These are phyloP conservation scores for Chlamydomonas sphaeroides DNA, from an alignment of 139 green algal genomes.

Conservation along the genomic window DNA sequence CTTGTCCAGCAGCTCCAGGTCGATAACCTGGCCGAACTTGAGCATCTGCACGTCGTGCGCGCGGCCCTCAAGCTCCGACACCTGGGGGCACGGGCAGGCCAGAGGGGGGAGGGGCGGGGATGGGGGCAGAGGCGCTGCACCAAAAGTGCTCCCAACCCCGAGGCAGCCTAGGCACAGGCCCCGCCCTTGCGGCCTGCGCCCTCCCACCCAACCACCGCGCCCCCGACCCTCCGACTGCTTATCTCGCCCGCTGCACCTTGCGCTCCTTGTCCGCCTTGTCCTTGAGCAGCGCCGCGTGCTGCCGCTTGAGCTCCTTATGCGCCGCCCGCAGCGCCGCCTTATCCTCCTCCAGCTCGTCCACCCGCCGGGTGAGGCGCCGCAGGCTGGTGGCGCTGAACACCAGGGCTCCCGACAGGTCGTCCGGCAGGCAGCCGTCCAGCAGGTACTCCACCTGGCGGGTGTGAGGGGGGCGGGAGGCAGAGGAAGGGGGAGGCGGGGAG, in stretches of 20 bases:
- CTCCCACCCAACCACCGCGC: not conserved
- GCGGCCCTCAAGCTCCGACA: slow-evolving; percentile 71
- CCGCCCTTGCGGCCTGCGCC: not conserved
- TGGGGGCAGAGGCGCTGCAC: too few relatives aligned
- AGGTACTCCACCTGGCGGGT: slow-evolving; percentile 70
- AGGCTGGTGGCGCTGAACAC: slow-evolving; percentile 77
- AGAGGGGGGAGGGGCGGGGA: too few relatives aligned
- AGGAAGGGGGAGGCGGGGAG: too few relatives aligned
- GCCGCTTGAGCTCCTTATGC: slow-evolving; percentile 70
- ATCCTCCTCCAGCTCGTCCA: slow-evolving; percentile 75
- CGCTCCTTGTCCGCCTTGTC: slow-evolving; percentile 73
- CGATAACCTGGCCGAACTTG: slow-evolving; percentile 82
- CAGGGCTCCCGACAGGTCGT: slow-evolving; percentile 67
- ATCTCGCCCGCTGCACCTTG: slow-evolving; percentile 14
- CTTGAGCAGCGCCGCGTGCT: slow-evolving; percentile 69
- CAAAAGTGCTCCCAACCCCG: too few relatives aligned
- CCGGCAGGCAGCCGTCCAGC: slow-evolving; percentile 67
- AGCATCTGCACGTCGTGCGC: slow-evolving; percentile 83
- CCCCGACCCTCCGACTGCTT: too few relatives aligned
- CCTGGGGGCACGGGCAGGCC: too few relatives aligned
- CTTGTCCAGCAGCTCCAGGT: slow-evolving; percentile 80
- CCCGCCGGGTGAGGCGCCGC: slow-evolving; percentile 61
- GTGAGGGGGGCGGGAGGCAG: too few relatives aligned
- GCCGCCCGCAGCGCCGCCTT: slow-evolving; percentile 63
- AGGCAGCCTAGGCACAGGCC: too few relatives aligned